phyloP scores from a whole-genome alignment of 2,329 filamentous ascomycete genomes.

The Verticillium albo-atrum region DNA sequence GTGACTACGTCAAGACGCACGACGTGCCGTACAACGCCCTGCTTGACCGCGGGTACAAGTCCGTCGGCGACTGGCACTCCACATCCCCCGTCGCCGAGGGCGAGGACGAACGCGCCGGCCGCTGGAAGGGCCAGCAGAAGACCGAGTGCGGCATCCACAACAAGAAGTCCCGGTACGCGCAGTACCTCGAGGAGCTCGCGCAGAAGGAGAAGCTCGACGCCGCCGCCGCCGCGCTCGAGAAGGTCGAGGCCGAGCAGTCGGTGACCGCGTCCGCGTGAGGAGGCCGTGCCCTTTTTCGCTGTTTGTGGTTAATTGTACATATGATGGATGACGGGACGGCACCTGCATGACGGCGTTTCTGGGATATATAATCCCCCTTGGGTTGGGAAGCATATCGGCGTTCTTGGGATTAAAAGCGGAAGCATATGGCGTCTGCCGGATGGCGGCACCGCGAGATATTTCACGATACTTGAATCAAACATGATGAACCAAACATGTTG shows the following conservation, averaged over 20 bases:
- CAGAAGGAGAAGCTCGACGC: conserved; percentile 13
- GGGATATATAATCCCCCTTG: neutral
- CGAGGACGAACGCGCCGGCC: conserved; percentile 92
- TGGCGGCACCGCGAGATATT: neutral
- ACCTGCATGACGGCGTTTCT: neutral
- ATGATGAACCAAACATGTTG: neutral
- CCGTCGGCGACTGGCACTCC: conserved; percentile 96
- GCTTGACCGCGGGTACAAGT: conserved; percentile 94
- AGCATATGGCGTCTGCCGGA: neutral
- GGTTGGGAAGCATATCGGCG: neutral
- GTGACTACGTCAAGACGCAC: conserved; percentile 80
- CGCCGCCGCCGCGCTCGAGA: conserved; percentile 11
- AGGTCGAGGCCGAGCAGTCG: conserved; percentile 8
- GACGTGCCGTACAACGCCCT: conserved; percentile 91
- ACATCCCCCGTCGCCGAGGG: conserved; percentile 84
- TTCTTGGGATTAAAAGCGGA: neutral
- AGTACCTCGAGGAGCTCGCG: conserved; percentile 70
- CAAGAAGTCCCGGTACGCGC: conserved; percentile 87
- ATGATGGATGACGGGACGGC: conserved; percentile 10
- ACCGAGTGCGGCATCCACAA: conserved; percentile 99
- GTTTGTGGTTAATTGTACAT: conserved; percentile 6
- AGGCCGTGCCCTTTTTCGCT: neutral
- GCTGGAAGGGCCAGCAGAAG: conserved; percentile 96
- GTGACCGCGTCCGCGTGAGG: no score
- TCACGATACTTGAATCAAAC: neutral